These are phyloP conservation scores for Teunomyces cretensis DNA, from an alignment of 805 yeast species.

Conservation along the genomic window DNA sequence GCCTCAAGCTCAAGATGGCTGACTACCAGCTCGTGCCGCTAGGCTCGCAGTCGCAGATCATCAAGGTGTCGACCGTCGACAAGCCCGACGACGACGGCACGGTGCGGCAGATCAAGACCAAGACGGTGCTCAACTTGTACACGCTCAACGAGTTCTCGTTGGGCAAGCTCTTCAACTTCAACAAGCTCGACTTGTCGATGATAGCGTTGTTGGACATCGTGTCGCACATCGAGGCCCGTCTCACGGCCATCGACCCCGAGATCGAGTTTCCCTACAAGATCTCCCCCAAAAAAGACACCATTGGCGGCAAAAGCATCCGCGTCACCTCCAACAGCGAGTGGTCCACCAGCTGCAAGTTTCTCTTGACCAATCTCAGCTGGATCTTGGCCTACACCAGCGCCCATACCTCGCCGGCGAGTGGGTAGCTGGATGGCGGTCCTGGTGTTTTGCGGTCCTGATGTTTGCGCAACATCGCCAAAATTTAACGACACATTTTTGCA, in stretches of 20 bases:
- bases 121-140: conserved; percentile 53
- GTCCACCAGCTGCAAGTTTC: conserved; percentile 85
- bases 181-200: conserved; percentile 78
- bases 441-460: not conserved
- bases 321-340: conserved; percentile 76
- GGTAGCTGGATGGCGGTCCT: not conserved
- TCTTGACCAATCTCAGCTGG: conserved; percentile 81
- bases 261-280: conserved; percentile 76
- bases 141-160: conserved; percentile 73
- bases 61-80: conserved; percentile 41
- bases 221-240: conserved; percentile 45
- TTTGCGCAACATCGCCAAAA: too few species aligned
- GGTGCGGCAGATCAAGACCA: conserved; percentile 16
- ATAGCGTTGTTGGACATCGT: conserved; percentile 70
- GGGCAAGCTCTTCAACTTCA: conserved; percentile 70
- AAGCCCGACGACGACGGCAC: conserved; percentile 1
- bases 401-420: conserved; percentile 6
- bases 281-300: conserved; percentile 53
- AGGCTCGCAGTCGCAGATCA: conserved; percentile 81
- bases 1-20: conserved; percentile 53
- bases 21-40: conserved; percentile 72
- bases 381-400: conserved; percentile 68
- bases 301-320: conserved; percentile 76
- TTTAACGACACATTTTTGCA: not conserved
- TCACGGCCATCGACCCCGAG: conserved; percentile 48